Evolutionary conservation across 2,329 filamentous ascomycete species (phyloP), one percentile per base, ranked within the genome.

Genomic region (Pseudogymnoascus sp.): DNA sequence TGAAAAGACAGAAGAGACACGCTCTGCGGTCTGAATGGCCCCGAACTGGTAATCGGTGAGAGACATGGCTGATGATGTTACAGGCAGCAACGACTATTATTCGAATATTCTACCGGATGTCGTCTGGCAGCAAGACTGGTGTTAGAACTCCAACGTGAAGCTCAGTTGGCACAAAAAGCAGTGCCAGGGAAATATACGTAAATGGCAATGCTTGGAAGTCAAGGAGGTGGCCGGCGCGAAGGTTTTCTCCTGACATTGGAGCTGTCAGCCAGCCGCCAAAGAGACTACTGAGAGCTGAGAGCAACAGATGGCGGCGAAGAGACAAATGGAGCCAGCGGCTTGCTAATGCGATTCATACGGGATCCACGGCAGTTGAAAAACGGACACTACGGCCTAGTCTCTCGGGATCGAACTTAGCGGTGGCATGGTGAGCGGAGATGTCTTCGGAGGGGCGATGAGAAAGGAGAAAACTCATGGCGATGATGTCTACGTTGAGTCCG

Each of bases 1-100:
- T 2, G 81, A 84, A 50, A 83, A 65, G 6, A 75, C 71, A 3
- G 80, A 83, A 62, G 78, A 78, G 37, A 75, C 71, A 57, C 33
- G 37, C 57, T 37, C 39, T 33, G 37, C 37, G 33, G 37, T 58
- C 22, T 41, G 33, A 58, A 53, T 22, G n/a, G 47, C 47, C 28
- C 25, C 47, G 18, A 53, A 25, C 25, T 53, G 25, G 47, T 30
- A 11, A 53, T 33, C 6, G 6, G 47, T 12, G 25, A 53, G 47
- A 33, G 47, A 53, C 47, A 53, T 53, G 28, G 12, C 33, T 25
- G 28, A 25, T 18, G 28, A 18, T 18, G 47, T 14, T 18, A 18
- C 11, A 53, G 28, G 47, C 9, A n/a, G 47, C 7, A 50, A 18
- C 28, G 47, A 33, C n/a, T 53, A 53, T 33, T 20, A 33, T 33